Percentiles rank a stretch among this genome's conserved stretches.
Evolutionary conservation across 352 stramenopile species (phyloP).

Genomic region (Blastocystis sp.): DNA sequence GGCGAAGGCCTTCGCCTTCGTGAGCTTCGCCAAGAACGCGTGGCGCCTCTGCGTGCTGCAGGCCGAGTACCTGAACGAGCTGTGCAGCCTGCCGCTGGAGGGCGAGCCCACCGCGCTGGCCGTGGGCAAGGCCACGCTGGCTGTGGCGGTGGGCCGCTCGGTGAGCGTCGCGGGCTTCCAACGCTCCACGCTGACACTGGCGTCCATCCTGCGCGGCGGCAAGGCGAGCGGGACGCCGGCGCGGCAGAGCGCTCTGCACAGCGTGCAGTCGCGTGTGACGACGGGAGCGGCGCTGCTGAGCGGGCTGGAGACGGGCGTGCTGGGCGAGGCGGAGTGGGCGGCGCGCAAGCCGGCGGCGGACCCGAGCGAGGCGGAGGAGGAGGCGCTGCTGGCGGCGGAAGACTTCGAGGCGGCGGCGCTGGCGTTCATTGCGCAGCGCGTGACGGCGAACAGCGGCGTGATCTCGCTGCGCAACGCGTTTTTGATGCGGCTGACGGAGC

Average conservation of each 20-base stretch:
- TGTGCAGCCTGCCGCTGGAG: background rate
- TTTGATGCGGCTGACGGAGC: background rate
- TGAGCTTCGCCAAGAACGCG: background rate
- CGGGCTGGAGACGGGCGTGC: background rate
- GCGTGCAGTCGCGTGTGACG: background rate
- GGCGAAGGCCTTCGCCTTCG: background rate
- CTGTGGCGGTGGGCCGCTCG: background rate
- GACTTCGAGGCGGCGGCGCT: constrained; percentile 17
- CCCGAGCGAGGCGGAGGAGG: constrained; percentile 1
- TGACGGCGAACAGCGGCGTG: background rate
- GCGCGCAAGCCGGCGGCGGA: background rate
- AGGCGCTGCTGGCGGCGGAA: constrained; percentile 4
- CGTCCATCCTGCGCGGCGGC: background rate
- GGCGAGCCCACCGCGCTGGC: background rate
- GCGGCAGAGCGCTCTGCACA: background rate
- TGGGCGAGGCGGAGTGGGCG: background rate
- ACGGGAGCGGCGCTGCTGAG: background rate
- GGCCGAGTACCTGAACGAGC: constrained; percentile 15
- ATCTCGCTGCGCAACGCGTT: constrained; percentile 19
- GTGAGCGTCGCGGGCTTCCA: background rate
- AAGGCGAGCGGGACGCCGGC: background rate
- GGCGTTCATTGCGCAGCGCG: constrained; percentile 16
- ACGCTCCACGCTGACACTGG: constrained; percentile 15
- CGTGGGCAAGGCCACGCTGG: background rate
- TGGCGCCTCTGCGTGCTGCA: constrained; percentile 7